Percentiles rank a stretch among this genome's conserved stretches.
Conservation (phyloP, 108 stramenopile genomes). For the Skeletonema tropicum region DNA sequence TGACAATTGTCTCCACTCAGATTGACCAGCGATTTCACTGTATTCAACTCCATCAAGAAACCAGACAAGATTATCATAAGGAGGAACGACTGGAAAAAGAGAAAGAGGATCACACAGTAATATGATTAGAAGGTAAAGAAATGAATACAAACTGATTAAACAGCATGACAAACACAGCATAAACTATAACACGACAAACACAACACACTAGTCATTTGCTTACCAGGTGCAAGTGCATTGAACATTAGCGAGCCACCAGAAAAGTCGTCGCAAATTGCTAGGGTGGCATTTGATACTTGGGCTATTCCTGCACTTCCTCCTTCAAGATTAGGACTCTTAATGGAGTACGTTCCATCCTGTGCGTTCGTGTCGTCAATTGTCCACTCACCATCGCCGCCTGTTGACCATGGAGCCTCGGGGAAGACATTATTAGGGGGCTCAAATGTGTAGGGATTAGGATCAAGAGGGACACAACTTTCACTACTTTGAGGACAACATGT, state of each 20-base stretch:
- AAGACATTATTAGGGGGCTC: slow-evolving; percentile 11
- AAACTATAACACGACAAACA: no score
- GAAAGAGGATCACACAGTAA: no score
- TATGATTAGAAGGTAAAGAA: no score
- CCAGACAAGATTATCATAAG: background rate
- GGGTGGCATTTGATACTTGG: slow-evolving; percentile 21
- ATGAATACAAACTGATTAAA: no score
- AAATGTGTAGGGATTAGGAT: background rate
- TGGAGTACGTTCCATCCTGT: slow-evolving; percentile 8
- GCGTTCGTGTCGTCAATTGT: slow-evolving; percentile 23
- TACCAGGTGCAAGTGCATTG: slow-evolving; percentile 15
- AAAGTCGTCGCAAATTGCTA: slow-evolving; percentile 18
- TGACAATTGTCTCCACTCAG: background rate
- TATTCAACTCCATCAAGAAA: slow-evolving; percentile 10
- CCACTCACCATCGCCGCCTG: slow-evolving; percentile 33
- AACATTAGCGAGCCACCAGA: slow-evolving; percentile 17
- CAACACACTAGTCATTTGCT: no score
- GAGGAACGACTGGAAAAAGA: background rate
- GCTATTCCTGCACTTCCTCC: background rate
- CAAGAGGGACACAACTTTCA: background rate
- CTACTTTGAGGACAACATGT: background rate
- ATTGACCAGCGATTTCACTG: background rate
- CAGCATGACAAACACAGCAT: no score
- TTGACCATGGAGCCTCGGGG: slow-evolving; percentile 38
- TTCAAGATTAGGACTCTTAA: slow-evolving; percentile 24